These are phyloP conservation scores for Magnaporthales sp. DNA, from an alignment of 2,329 filamentous ascomycete genomes.

Conservation along the genomic window DNA sequence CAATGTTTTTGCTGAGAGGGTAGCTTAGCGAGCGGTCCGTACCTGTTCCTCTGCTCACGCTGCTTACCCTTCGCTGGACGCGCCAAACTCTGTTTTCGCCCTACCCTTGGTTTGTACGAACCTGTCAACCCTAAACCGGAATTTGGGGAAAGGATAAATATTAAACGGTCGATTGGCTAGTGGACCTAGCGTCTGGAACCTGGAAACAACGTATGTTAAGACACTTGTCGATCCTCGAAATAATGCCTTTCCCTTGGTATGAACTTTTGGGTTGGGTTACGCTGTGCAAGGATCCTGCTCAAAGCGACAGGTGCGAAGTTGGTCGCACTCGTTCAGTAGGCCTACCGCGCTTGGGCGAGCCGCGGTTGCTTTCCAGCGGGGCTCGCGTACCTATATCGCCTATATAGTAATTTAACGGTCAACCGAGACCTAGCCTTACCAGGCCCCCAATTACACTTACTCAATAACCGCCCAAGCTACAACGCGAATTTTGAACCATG, in stretches of 20 bases:
- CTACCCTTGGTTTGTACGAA: not conserved
- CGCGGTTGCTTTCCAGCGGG: too few species aligned
- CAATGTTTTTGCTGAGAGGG: too few species aligned
- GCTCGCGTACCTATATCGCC: too few species aligned
- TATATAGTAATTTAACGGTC: too few species aligned
- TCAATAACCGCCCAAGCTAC: not conserved
- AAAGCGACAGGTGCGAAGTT: too few species aligned
- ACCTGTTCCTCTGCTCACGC: not conserved
- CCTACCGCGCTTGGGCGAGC: too few species aligned
- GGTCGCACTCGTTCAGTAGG: too few species aligned
- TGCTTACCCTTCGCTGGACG: not conserved
- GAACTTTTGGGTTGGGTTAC: too few species aligned
- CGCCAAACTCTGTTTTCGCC: not conserved
- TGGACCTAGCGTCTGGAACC: not conserved
- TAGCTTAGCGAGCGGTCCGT: not conserved
- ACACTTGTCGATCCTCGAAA: not conserved
- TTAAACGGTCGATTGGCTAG: not conserved
- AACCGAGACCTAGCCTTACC: not conserved
- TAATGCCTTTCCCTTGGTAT: too few species aligned
- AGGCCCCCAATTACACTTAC: not conserved
- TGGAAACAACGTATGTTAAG: not conserved
- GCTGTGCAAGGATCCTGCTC: too few species aligned
- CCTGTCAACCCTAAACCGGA: not conserved
- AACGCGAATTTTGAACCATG: not conserved
- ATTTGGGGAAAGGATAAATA: too few species aligned